Base-by-base conservation (phyloP, 164 flowering plant genomes). In the Vitis amurensis region DNA sequence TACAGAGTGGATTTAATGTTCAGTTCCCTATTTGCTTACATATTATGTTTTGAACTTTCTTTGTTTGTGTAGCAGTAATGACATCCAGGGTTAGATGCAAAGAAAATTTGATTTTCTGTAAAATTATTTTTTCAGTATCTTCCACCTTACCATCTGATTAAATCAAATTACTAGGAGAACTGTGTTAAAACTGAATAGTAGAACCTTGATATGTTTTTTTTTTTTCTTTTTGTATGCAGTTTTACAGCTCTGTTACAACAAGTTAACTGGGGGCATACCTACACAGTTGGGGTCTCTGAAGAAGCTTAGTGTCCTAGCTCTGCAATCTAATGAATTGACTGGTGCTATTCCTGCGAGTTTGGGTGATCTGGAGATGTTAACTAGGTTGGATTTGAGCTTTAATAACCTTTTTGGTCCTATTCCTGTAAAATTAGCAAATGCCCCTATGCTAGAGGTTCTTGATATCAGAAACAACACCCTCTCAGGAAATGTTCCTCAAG, bases 271-370 rank as follows among this genome's bases (percentile, higher is more conserved):
- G n/a, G 85, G 85, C 71, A 83, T 96, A 64, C 99, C 99, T 1
- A 84, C 84, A 5, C 90, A 89, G 74, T 74, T 96, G 50, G 91
- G 97, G 0, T 84, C 84, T 57, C 70, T 93, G 75, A 83, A 81
- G 85, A 91, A 85, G 79, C 93, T 96, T 11, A 79, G 31, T 52
- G 93, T 88, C 61, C 85, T 96, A 30, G 90, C 95, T 31, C 71
- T 96, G 63, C 97, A 91, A 63, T 78, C 50, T 62, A 96, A 96
- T 75, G 82, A 71, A 37, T 73, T 96, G 61, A 81, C 80, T 13
- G 98, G 98, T 17, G 93, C 95, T 0, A 87, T 96, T 63, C 99
- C 99, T 59, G 97, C 97, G 0, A 90, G 87, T 76, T 76, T 96
- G 68, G 99, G 99, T 3, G 87, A 84, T 23, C 71, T 96, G 76